Evolutionary conservation across 208 protist species (phyloP), one percentile per base, ranked within the genome.

Genomic region (Porcisia deanei): DNA sequence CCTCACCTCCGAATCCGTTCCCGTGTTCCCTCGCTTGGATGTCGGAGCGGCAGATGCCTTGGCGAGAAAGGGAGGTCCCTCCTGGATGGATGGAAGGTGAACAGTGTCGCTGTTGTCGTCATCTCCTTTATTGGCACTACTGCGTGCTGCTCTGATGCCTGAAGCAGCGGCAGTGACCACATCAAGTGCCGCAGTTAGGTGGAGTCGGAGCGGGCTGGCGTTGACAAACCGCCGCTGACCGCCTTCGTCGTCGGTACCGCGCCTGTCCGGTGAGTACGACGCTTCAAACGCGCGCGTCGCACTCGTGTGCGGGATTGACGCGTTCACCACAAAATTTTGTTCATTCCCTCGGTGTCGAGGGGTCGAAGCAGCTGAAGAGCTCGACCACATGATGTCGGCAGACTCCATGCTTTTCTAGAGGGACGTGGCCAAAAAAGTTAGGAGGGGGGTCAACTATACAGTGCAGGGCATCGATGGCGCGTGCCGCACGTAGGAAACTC

Each of bases 11-110:
- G 41, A 2, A 57, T 20, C 10, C 20, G 16, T 59, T 20, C 41
- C 54, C 12, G 55, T n/a, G 14, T 43, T 34, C 3, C 59, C 30
- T 16, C 16, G 37, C 16, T 45, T 0, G 2, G 30, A 54, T 3
- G 22, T 53, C 20, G 39, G 22, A 34, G 41, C 20, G 18, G 12
- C 37, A 5, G 25, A 45, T n/a, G 43, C 30, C 57, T 73, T 52
- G 6, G 57, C 60, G 43, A 82, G 77, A 43, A 82, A 82, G 8
- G 78, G 73, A 14, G 78, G 78, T 3, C 66, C 67, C 22, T 39
- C 30, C 67, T 82, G 78, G 37, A 72, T 67, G 10, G 30, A 5
- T 4, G 59, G 59, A 18, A 72, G 14, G 4, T 53, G 2, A 10
- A 9, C 25, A 49, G 25, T 20, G n/a, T 52, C 49, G 59, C 49